A percentile compares a stretch with the other conserved stretches of the same genome.
These are phyloP conservation scores for Puya raimondii DNA, from an alignment of 176 grass and related monocot genomes.

Conservation along the genomic window DNA sequence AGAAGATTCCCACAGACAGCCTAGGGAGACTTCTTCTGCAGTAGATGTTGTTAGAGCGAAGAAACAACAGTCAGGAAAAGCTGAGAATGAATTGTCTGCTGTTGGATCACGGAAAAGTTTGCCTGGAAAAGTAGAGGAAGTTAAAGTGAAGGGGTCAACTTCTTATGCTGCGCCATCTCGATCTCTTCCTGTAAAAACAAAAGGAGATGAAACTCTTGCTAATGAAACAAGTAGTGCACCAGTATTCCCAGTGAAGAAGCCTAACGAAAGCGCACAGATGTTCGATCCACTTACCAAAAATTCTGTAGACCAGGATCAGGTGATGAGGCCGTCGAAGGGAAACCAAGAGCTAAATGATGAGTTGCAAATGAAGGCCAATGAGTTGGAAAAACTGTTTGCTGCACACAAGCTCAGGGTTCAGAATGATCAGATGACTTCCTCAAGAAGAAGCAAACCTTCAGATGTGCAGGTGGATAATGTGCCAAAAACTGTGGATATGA, in stretches of 20 bases:
- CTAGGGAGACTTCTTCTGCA: slow-evolving; percentile 34
- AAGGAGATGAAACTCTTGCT: slow-evolving; percentile 19
- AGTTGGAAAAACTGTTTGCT: slow-evolving; percentile 89
- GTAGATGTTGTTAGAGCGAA: slow-evolving; percentile 24
- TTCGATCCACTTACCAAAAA: background rate
- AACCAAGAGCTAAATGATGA: slow-evolving; percentile 68
- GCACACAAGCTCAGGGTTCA: slow-evolving; percentile 56
- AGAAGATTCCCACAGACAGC: slow-evolving; percentile 22
- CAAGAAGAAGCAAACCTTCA: slow-evolving; percentile 48
- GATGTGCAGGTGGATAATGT: slow-evolving; percentile 38
- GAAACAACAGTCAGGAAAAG: slow-evolving; percentile 7
- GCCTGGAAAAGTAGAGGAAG: slow-evolving; percentile 34
- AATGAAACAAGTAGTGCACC: slow-evolving; percentile 24
- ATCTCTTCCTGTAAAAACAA: slow-evolving; percentile 18
- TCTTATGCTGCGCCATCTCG: slow-evolving; percentile 18
- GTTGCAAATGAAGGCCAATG: slow-evolving; percentile 81
- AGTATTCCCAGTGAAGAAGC: slow-evolving; percentile 1
- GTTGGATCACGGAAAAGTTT: slow-evolving; percentile 31
- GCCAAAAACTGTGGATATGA: slow-evolving; percentile 40
- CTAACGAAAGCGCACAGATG: slow-evolving; percentile 6
- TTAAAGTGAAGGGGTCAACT: slow-evolving; percentile 22
- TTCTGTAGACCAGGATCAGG: slow-evolving; percentile 27
- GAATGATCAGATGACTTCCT: slow-evolving; percentile 38
- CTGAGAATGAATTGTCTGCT: slow-evolving; percentile 30
- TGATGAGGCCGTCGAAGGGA: slow-evolving; percentile 41